These are phyloP conservation scores for Saccharomyces hybrid DNA, from an alignment of 1,139 yeast genomes.

Conservation along the genomic window DNA sequence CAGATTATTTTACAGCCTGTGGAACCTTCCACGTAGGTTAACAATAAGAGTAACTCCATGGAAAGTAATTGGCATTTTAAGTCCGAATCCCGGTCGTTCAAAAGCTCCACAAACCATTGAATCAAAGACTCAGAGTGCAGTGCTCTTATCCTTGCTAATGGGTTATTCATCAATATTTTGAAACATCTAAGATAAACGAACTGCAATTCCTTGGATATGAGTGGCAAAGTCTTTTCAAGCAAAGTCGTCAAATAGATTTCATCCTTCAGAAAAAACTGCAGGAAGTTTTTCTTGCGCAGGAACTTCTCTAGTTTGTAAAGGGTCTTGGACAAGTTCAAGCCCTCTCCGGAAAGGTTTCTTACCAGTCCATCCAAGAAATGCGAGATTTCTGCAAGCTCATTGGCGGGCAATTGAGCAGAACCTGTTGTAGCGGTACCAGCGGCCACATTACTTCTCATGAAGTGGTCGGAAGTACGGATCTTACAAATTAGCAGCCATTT, in stretches of 20 bases:
- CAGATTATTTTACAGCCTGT: conserved; percentile 1
- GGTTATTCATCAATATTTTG: conserved; percentile 11
- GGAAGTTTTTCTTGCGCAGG: conserved; percentile 9
- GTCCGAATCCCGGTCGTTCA: conserved; percentile 1
- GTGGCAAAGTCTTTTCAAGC: conserved; percentile 1
- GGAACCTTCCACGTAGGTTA: conserved; percentile 11
- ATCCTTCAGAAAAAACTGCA: conserved; percentile 7
- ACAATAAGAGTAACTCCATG: conserved; percentile 11
- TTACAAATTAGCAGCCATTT: conserved; percentile 15
- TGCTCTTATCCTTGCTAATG: conserved; percentile 6
- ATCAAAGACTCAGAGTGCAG: conserved; percentile 5
- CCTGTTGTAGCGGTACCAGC: neutral
- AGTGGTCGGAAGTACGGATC: neutral
- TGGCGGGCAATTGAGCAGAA: neutral
- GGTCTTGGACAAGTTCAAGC: conserved; percentile 1
- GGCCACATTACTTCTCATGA: neutral
- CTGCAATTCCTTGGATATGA: conserved; percentile 3
- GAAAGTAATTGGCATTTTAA: conserved; percentile 9
- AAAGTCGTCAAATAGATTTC: conserved; percentile 8
- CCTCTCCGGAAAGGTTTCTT: conserved; percentile 1
- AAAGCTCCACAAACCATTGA: conserved; percentile 2
- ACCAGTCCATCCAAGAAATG: neutral
- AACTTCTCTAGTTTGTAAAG: conserved; percentile 12
- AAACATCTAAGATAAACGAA: conserved; percentile 14
- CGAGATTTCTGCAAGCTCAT: neutral